These are phyloP conservation scores for Alnus rubra DNA, from an alignment of 306 rosid species.

Conservation along the genomic window DNA sequence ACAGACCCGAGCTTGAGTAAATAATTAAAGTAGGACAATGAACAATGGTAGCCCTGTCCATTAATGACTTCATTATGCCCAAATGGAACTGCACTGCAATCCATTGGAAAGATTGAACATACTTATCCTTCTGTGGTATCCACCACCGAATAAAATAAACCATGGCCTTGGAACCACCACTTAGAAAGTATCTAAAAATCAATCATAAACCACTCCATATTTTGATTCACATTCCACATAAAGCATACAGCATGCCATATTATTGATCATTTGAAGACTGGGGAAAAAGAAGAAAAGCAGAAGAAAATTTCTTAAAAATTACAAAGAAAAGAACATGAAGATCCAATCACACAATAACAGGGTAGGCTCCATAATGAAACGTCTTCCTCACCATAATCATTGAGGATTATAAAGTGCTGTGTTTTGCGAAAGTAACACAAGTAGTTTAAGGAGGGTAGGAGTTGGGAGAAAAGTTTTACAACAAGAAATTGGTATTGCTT, in stretches of 20 bases:
- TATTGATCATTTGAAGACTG: neutral
- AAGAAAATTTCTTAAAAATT: neutral
- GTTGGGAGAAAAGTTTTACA: neutral
- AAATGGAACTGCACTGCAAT: neutral
- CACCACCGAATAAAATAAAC: conserved; percentile 5
- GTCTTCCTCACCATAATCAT: neutral
- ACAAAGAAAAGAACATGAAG: neutral
- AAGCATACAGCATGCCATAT: neutral
- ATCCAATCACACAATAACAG: neutral
- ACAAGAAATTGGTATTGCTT: neutral
- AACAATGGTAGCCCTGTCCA: neutral
- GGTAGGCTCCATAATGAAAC: neutral
- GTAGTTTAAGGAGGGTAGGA: neutral
- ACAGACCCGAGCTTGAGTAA: neutral
- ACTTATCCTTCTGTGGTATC: neutral
- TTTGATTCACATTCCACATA: neutral
- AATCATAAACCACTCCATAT: neutral
- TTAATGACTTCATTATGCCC: neutral
- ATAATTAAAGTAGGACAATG: neutral
- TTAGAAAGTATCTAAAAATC: neutral
- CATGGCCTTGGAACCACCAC: conserved; percentile 6
- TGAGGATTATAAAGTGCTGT: neutral
- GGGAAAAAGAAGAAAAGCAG: neutral
- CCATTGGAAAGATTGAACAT: neutral
- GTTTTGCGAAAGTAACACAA: neutral